Evolutionary conservation across 441 rosid genomes (phyloP).

Genomic region (Theobroma grandiflorum): DNA sequence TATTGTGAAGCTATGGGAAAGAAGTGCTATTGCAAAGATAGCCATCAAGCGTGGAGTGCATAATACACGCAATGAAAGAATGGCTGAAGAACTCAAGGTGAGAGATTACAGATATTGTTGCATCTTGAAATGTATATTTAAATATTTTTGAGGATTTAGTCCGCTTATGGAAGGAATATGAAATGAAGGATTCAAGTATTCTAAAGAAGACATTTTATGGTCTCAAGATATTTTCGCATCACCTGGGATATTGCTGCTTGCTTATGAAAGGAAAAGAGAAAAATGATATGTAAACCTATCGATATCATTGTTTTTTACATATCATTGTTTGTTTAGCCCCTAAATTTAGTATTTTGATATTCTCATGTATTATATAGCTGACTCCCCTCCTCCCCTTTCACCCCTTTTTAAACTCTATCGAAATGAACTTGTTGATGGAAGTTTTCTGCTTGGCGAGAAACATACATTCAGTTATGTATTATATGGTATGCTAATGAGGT

Average conservation of each 20-base stretch:
- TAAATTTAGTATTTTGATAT: background rate
- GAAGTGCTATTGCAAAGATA: constrained; percentile 81
- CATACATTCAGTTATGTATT: background rate
- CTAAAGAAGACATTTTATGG: background rate
- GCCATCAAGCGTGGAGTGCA: constrained; percentile 88
- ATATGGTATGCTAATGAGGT: background rate
- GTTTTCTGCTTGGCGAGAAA: background rate
- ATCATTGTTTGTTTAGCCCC: background rate
- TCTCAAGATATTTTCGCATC: background rate
- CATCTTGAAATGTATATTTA: background rate
- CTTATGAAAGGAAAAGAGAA: background rate
- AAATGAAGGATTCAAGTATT: background rate
- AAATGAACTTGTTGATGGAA: background rate
- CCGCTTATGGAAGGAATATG: background rate
- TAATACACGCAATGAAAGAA: constrained; percentile 85
- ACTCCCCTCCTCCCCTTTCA: too few species aligned
- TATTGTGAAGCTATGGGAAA: constrained; percentile 87
- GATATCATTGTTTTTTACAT: background rate
- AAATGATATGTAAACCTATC: background rate
- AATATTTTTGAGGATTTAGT: background rate
- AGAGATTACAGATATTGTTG: constrained; percentile 27
- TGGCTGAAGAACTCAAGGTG: constrained; percentile 97
- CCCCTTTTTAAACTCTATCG: background rate
- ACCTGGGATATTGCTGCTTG: background rate
- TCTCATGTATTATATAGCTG: background rate